A percentile compares a stretch with the other conserved stretches of the same genome.
Evolutionary conservation across 1,284 basidiomycete genomes (phyloP).

Genomic region (Pseudozyma hubeiensis): DNA sequence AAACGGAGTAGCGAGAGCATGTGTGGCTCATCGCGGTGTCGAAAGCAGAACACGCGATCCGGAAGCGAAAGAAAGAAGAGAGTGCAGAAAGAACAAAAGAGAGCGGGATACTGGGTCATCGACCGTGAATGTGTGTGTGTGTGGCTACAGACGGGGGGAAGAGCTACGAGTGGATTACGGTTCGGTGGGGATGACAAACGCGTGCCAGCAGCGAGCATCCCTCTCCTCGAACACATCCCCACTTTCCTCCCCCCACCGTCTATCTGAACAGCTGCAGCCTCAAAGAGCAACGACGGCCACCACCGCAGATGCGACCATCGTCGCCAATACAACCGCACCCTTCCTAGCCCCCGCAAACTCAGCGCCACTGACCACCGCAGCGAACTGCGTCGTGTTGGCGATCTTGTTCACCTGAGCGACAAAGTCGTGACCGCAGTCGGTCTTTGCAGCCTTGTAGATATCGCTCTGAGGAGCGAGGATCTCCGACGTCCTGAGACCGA

Average conservation of each 20-base stretch:
- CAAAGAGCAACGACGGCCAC: slow-evolving; percentile 25
- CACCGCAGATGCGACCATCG: slow-evolving; percentile 18
- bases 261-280: no score
- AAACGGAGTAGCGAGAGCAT: neutral
- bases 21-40: no score
- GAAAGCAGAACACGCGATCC: no score
- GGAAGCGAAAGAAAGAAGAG: no score
- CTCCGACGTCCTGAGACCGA: slow-evolving; percentile 52
- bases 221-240: neutral
- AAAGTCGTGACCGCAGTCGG: slow-evolving; percentile 44
- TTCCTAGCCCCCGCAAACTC: slow-evolving; percentile 2
- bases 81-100: no score
- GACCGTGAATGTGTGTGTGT: no score
- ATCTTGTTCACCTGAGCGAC: slow-evolving; percentile 50
- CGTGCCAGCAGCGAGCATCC: slow-evolving; percentile 27
- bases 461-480: slow-evolving; percentile 55
- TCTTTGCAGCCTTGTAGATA: slow-evolving; percentile 56
- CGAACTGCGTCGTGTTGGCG: slow-evolving; percentile 54
- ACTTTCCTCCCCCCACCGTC: neutral
- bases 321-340: slow-evolving; percentile 10
- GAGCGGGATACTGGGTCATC: no score
- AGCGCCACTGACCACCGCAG: slow-evolving; percentile 36
- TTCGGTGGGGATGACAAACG: slow-evolving; percentile 15
- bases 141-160: no score
- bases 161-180: no score